Conservation (phyloP, 768 basidiomycete genomes). For the Suillus lakei region DNA sequence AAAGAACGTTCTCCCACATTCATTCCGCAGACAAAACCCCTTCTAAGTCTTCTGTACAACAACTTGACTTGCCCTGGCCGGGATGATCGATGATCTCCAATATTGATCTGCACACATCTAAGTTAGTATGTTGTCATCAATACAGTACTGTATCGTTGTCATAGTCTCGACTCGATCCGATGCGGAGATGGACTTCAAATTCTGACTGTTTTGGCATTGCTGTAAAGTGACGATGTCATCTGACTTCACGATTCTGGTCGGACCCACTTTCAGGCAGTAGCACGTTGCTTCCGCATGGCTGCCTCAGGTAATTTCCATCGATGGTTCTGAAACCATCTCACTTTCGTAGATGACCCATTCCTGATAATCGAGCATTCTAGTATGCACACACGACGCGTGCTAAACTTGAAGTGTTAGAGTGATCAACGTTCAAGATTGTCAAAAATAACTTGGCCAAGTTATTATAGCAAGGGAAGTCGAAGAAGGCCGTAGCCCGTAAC, state of each 20-base stretch:
- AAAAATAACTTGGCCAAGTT: neutral
- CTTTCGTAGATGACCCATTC: neutral
- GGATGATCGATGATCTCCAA: neutral
- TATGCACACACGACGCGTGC: neutral
- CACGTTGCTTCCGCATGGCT: slow-evolving; percentile 6
- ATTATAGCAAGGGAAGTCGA: neutral
- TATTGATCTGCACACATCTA: neutral
- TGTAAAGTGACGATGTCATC: neutral
- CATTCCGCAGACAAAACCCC: neutral
- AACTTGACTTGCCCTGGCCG: neutral
- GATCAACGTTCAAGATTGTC: neutral
- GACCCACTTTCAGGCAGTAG: neutral
- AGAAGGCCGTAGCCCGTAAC: neutral
- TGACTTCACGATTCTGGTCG: neutral
- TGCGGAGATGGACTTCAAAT: neutral
- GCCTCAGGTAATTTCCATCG: neutral
- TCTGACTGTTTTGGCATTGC: neutral
- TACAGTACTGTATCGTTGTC: neutral
- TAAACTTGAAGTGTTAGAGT: neutral
- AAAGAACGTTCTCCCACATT: neutral
- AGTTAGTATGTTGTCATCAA: neutral
- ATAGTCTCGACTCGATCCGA: neutral
- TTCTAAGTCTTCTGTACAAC: too few relatives aligned
- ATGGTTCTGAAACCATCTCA: neutral
- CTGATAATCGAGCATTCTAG: neutral